Evolutionary conservation across 2,329 filamentous ascomycete species (phyloP).

Genomic region (Seiridium cupressi): DNA sequence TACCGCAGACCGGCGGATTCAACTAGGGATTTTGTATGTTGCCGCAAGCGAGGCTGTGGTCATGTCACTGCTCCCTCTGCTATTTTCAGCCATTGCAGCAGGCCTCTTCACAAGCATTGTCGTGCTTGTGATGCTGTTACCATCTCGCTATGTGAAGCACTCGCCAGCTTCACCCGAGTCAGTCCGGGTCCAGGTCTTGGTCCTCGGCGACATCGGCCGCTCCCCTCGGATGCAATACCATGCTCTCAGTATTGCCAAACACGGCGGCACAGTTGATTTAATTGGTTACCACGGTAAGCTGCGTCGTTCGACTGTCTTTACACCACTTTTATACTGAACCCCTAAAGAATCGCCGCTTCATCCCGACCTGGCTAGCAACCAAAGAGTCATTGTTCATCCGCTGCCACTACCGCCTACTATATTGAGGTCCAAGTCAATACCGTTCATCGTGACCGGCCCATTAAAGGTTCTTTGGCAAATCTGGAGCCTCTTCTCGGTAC

Average conservation of each 20-base stretch:
- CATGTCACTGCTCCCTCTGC: slow-evolving; percentile 19
- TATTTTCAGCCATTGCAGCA: slow-evolving; percentile 11
- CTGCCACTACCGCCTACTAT: slow-evolving; percentile 65
- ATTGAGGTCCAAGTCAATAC: slow-evolving; percentile 66
- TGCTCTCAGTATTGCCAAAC: slow-evolving; percentile 83
- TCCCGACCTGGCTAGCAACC: slow-evolving; percentile 69
- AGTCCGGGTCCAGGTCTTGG: slow-evolving; percentile 71
- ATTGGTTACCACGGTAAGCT: slow-evolving; percentile 79
- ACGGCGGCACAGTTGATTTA: slow-evolving; percentile 77
- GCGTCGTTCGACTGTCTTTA: neutral
- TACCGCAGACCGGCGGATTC: neutral
- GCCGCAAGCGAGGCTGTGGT: neutral
- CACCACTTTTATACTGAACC: slow-evolving; percentile 1
- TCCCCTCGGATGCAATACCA: slow-evolving; percentile 99
- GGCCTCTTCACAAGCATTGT: slow-evolving; percentile 28
- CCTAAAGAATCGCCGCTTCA: slow-evolving; percentile 72
- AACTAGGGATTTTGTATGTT: neutral
- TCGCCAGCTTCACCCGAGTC: slow-evolving; percentile 25
- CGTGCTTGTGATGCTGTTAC: slow-evolving; percentile 29
- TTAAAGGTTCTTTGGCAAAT: slow-evolving; percentile 86
- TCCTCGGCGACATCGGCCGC: slow-evolving; percentile 90
- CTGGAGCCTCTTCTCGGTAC: slow-evolving; percentile 64
- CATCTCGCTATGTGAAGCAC: slow-evolving; percentile 34
- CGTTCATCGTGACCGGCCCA: slow-evolving; percentile 77
- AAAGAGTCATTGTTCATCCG: slow-evolving; percentile 68